Evolutionary conservation across 2,329 filamentous ascomycete genomes (phyloP).

Genomic region (Colletotrichum sidae): DNA sequence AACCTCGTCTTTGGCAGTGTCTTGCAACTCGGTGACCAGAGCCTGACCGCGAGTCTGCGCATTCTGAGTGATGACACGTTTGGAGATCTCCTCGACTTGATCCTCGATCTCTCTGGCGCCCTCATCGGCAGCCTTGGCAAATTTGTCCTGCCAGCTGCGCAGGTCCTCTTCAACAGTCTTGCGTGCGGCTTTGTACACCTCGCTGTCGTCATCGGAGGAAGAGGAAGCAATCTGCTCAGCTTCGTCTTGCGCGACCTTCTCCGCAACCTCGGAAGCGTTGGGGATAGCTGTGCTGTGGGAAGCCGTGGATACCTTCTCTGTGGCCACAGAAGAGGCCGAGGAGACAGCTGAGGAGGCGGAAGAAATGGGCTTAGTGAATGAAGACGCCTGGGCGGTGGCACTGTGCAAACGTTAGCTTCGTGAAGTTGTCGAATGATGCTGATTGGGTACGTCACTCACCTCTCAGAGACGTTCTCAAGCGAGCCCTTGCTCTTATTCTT

Average conservation of each 20-base stretch:
- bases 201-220: slow-evolving; percentile 60
- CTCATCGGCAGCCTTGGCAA: slow-evolving; percentile 85
- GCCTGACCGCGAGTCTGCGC: slow-evolving; percentile 74
- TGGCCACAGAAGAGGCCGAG: slow-evolving; percentile 36
- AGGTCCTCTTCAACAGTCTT: slow-evolving; percentile 83
- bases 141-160: slow-evolving; percentile 87
- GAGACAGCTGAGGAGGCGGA: slow-evolving; percentile 42
- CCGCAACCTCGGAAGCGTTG: slow-evolving; percentile 37
- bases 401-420: slow-evolving; percentile 4
- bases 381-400: slow-evolving; percentile 48
- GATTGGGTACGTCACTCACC: slow-evolving; percentile 38
- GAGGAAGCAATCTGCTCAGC: slow-evolving; percentile 56
- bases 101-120: slow-evolving; percentile 80
- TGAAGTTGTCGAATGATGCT: neutral
- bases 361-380: slow-evolving; percentile 53
- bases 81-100: slow-evolving; percentile 69
- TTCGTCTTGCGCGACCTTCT: slow-evolving; percentile 22
- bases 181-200: slow-evolving; percentile 68
- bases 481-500: slow-evolving; percentile 58
- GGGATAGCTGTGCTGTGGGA: slow-evolving; percentile 33
- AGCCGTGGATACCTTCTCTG: slow-evolving; percentile 39
- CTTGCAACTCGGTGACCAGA: slow-evolving; percentile 76
- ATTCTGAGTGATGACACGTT: slow-evolving; percentile 69
- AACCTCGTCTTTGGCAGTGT: slow-evolving; percentile 73
- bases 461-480: slow-evolving; percentile 48